Base-by-base conservation (phyloP, 2,329 filamentous ascomycete genomes). In the Diaporthe citrichinensis region DNA sequence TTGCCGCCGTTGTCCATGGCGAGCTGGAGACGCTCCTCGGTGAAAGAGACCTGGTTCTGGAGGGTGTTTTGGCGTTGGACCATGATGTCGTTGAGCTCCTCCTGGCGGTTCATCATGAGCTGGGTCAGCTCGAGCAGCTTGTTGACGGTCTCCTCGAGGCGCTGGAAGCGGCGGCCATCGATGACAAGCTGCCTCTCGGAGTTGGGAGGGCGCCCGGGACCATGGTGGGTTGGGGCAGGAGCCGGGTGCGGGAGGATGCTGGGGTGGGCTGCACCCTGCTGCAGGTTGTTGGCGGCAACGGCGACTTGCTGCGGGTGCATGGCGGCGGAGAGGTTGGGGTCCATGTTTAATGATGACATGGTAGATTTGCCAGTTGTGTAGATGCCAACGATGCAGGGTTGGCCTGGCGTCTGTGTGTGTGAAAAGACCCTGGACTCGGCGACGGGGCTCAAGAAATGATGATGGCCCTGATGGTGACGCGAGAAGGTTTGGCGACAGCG, bases 51-150 rank as follows among this genome's bases (percentile, higher is more conserved):
- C 67, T 76, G 68, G 31, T 72, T 71, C 72, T 77, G 74, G 5
- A 77, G 76, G 25, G 34, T 59, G 67, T 77, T 67, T 20, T 76
- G 74, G 46, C 76, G 76, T 68, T 62, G 74, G 51, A 76, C 57
- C 65, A 71, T 65, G 39, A 72, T 72, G 68, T 77, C 76, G 74
- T 77, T 77, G 59, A 77, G 76, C 74, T 77, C 76, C 67, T 76
- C 58, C 72, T 77, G 76, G 46, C 76, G 76, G 72, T 77, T 77
- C 74, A 77, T 76, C 76, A 77, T 77, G 61, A 77, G 76, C 72
- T 77, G 76, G n/a, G 76, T 77, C n/a, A 77, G 68, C 72, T 77
- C 76, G 36, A 77, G 74, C 39, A 77, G 74, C 55, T 76, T 77
- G 46, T 41, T 41, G 8, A 77, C 76, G 9, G 49, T 76, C 25